Percentiles rank a stretch among this genome's conserved stretches.
Evolutionary conservation across 148 eudicot species (phyloP).

Genomic region (Pouteria glomerata): DNA sequence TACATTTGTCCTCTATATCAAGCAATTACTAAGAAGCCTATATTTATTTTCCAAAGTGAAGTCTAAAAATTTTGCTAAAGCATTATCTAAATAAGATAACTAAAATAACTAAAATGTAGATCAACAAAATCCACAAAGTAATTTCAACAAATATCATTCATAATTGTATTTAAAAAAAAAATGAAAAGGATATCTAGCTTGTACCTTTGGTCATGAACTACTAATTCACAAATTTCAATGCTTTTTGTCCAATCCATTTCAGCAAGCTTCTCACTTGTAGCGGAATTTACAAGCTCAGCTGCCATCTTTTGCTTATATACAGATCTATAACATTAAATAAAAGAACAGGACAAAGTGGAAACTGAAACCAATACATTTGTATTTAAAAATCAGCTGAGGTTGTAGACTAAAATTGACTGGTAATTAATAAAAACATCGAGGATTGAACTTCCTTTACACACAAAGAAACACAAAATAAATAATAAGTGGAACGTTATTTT

Average conservation of each 20-base stretch:
- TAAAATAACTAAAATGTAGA: neutral
- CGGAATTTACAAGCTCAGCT: conserved; percentile 70
- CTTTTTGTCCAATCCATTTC: conserved; percentile 86
- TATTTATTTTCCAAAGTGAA: conserved; percentile 2
- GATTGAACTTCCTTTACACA: too few species aligned
- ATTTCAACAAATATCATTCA: neutral
- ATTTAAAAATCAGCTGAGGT: too few species aligned
- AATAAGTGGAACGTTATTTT: too few species aligned
- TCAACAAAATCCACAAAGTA: neutral
- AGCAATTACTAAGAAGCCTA: too few species aligned
- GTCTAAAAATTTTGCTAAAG: neutral
- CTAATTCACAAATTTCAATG: conserved; percentile 91
- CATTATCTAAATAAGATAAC: neutral
- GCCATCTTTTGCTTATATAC: conserved; percentile 40
- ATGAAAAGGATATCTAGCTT: neutral
- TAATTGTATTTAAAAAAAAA: neutral
- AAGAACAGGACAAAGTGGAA: neutral
- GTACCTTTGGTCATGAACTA: conserved; percentile 74
- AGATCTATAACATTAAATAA: neutral
- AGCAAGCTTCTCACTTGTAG: conserved; percentile 78
- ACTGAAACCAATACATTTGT: neutral
- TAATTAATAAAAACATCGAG: too few species aligned
- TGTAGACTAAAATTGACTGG: too few species aligned
- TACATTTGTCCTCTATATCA: too few species aligned
- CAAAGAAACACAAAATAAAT: too few species aligned